Percentiles rank a stretch among this genome's conserved stretches.
These are phyloP conservation scores for Dendrobium officinale DNA, from an alignment of 106 monocot species.

Conservation along the genomic window DNA sequence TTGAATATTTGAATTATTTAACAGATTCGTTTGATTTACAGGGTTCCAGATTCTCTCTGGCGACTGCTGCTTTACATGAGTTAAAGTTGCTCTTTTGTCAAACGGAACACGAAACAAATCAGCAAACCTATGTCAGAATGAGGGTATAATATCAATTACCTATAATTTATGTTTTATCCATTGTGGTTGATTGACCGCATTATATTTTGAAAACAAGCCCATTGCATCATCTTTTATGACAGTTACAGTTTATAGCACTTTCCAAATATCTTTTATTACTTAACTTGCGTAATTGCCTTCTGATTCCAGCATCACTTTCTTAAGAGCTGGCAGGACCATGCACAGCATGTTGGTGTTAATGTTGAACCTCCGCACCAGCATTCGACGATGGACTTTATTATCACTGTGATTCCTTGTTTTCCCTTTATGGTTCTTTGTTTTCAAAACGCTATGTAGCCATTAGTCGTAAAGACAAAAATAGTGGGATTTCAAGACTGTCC, in stretches of 20 bases:
- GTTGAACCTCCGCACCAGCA: background rate
- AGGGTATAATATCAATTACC: constrained; percentile 41
- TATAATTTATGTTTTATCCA: background rate
- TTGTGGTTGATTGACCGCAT: background rate
- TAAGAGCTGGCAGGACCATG: background rate
- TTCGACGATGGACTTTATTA: background rate
- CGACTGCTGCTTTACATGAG: constrained; percentile 86
- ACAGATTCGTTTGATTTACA: constrained; percentile 20
- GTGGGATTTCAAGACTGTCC: too few species aligned
- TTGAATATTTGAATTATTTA: constrained; percentile 1
- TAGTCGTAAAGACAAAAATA: too few species aligned
- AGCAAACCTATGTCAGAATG: constrained; percentile 40
- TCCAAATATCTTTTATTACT: background rate
- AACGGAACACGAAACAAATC: constrained; percentile 25
- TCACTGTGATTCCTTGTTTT: background rate
- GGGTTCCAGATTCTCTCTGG: constrained; percentile 83
- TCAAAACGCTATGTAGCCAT: background rate
- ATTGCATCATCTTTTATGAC: background rate
- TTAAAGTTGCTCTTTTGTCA: constrained; percentile 67
- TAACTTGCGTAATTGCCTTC: background rate
- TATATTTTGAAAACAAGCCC: background rate
- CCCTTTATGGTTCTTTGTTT: background rate
- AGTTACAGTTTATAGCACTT: background rate
- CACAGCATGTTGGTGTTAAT: background rate
- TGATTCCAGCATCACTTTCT: background rate